Base-by-base conservation (phyloP, 2,329 filamentous ascomycete genomes). In the Colletotrichum cordylinicola region DNA sequence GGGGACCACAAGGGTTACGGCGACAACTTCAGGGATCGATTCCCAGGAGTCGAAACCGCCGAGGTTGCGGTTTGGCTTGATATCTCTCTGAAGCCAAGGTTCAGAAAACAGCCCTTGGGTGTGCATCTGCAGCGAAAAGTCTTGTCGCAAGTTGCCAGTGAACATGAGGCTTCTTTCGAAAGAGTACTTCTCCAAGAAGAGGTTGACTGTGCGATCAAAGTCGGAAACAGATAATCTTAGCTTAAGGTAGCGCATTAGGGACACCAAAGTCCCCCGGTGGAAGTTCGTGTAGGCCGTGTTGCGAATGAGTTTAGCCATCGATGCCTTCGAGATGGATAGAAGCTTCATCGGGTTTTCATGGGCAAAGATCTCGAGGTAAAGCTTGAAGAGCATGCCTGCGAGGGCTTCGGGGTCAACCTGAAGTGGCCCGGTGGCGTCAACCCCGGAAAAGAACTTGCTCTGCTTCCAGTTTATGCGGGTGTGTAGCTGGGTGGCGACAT, bases 321-420 rank as follows among this genome's bases (percentile, higher is more conserved):
- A 74, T 15, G 73, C 69, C 58, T 56, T 69, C 61, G 76, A 77
- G 13, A 62, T 13, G 58, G 55, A 29, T 61, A 71, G 43, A 21
- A 74, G 39, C 55, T 61, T 77, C 29, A 75, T 75, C 56, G 78
- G 70, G 61, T 86, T 83, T 77, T 89, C 88, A 27, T 81, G 64
- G 24, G 80, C 67, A 62, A 91, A 90, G 84, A 91, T 88, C 9
- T 84, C 78, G 15, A 83, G 77, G 78, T 90, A 90, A 3, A 89
- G 77, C 5, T 82, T 73, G 67, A 87, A 85, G 3, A 90, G 76
- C 12, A 87, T 76, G 4, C 77, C 77, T 3, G 84, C 84, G 2
- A 91, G 81, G 10, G 84, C 80, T 4, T 82, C 77, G 1, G 84
- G 78, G 1, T 86, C 84, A 16, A 88, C 82, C 29, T 78, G 77